Evolutionary conservation across 192 early-diverging fungal species (phyloP).

Genomic region (Podila verticillata): DNA sequence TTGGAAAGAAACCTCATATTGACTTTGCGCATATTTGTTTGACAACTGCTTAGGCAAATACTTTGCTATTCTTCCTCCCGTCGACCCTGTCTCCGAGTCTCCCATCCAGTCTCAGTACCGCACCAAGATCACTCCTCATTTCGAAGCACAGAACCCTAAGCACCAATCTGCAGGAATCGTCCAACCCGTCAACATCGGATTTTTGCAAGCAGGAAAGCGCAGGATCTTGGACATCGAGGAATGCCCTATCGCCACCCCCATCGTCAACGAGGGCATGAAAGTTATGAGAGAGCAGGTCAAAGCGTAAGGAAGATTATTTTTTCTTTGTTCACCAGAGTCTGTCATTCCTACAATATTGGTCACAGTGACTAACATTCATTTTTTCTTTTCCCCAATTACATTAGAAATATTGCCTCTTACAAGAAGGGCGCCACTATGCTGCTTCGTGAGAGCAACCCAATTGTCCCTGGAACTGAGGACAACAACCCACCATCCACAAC

Average conservation of each 20-base stretch:
- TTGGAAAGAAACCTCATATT: too few relatives aligned
- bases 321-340: too few relatives aligned
- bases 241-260: slow-evolving; percentile 71
- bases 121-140: slow-evolving; percentile 76
- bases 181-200: slow-evolving; percentile 61
- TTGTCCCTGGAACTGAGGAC: slow-evolving; percentile 32
- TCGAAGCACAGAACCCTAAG: slow-evolving; percentile 61
- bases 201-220: slow-evolving; percentile 62
- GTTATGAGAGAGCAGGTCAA: slow-evolving; percentile 56
- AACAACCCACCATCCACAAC: slow-evolving; percentile 38
- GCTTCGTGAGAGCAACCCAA: slow-evolving; percentile 64
- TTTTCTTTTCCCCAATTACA: not conserved
- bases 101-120: slow-evolving; percentile 69
- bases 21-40: not conserved
- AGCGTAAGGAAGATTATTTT: slow-evolving; percentile 19
- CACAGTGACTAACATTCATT: not conserved
- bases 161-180: slow-evolving; percentile 38
- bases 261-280: slow-evolving; percentile 62
- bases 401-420: slow-evolving; percentile 59
- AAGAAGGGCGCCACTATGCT: slow-evolving; percentile 68
- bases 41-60: slow-evolving; percentile 31
- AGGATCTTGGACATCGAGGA: slow-evolving; percentile 73
- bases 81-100: slow-evolving; percentile 58
- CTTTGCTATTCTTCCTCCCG: slow-evolving; percentile 50
- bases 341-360: too few relatives aligned